Evolutionary conservation across 1,284 basidiomycete genomes (phyloP), one percentile per base, ranked within the genome.

Genomic region (Kalmanozyma brasiliensis): DNA sequence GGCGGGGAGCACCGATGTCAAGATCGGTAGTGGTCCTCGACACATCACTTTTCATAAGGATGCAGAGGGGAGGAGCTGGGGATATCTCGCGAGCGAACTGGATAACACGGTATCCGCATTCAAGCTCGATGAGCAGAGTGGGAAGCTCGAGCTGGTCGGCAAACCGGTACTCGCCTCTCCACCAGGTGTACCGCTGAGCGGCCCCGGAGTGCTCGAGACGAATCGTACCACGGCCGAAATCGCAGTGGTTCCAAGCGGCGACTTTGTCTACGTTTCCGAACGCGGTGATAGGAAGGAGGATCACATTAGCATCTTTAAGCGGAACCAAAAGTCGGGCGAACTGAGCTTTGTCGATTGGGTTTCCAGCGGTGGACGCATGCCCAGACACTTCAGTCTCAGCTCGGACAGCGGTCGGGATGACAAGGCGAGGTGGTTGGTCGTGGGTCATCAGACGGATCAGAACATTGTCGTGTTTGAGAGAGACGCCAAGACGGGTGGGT

Each of bases 221-320:
- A 69, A 59, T 46, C 58, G 71, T 1, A 77, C 76, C 29, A 66
- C 65, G 1, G 67, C 71, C 24, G 77, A 79, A 38, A 73, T 79
- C 16, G 75, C 64, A 11, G 62, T 75, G 14, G 46, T 47, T 2
- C 74, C 76, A 11, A 32, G 48, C 13, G 77, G 76, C 10, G 32
- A 46, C 17, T 73, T 59, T 38, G 57, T 78, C 22, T 76, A 76
- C 51, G 72, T 74, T n/a, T 52, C 52, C 5, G 49, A 69, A 32
- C 48, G 76, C 3, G 74, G 74, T 8, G 76, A 77, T 36, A 33
- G 11, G 20, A 24, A 20, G 1, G 55, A 76, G 29, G 77, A 79
- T 45, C 73, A 78, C 42, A 70, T 79, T 20, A 44, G 57, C 30
- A 59, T 78, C 35, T 73, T 74, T 41, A 24, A 29, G 7, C 49